Base-by-base conservation (phyloP, 768 basidiomycete genomes). In the Sistotremastrum niveocremeum region DNA sequence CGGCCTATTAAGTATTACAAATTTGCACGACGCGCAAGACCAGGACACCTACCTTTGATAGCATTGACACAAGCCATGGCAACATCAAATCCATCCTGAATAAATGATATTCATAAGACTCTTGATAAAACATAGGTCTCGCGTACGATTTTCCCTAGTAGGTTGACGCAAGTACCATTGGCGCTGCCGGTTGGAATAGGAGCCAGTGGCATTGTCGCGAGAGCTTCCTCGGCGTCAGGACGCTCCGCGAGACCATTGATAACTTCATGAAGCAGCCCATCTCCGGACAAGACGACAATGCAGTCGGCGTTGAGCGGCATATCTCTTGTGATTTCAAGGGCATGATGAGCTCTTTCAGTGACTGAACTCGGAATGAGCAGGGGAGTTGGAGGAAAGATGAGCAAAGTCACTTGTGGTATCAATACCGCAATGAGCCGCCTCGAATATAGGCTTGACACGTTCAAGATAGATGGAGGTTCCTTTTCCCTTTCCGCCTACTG, bases 141-240 rank as follows among this genome's bases (percentile, higher is more conserved):
- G 56, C 65, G 37, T 53, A 80, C 81, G 58, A 77, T 63, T 28
- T 71, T 50, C n/a, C 87, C 87, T 20, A 88, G 60, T 11, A 90
- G 59, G 54, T 87, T 88, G 29, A 90, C 59, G 29, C 79, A 71
- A 28, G 81, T 62, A 2, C 76, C 87, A 52, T 91, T 91, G 4
- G 81, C 87, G 8, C 84, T 84, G 3, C 87, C 87, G 11, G 81
- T 79, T 4, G 89, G 85, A 56, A 91, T 76, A 3, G 81, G 85
- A 0, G 78, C 77, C 29, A 93, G 62, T 2, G 89, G 85, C 32
- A 77, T 76, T 20, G 20, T 20, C 39, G 57, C 58, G 46, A 90
- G 73, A 0, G 83, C 87, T 41, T 66, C 68, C 34, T 64, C 58
- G 2, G 81, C 75, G 35, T 78, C 65, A 31, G 65, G 60, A 48